Evolutionary conservation across 352 stramenopile species (phyloP).

Genomic region (Pythium rishiriense): DNA sequence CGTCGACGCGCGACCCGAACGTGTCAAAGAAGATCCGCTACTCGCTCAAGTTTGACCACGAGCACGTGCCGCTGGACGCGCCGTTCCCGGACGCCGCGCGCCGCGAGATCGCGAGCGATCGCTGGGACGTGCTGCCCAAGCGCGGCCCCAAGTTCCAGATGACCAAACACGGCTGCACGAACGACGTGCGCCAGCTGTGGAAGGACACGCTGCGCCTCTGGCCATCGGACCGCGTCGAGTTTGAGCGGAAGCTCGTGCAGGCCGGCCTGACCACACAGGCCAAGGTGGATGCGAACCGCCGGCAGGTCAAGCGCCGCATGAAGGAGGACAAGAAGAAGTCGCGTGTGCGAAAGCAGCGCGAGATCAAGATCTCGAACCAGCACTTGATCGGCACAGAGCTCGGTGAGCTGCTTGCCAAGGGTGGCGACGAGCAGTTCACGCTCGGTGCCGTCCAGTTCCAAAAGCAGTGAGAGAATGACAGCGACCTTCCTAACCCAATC

Average conservation of each 20-base stretch:
- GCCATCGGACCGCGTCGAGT: constrained; percentile 71
- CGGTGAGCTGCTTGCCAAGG: constrained; percentile 80
- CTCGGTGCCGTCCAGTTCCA: constrained; percentile 83
- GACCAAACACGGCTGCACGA: constrained; percentile 82
- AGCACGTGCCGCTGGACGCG: constrained; percentile 75
- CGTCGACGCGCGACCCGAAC: constrained; percentile 76
- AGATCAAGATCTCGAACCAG: constrained; percentile 90
- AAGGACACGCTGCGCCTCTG: constrained; percentile 72
- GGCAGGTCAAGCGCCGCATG: constrained; percentile 75
- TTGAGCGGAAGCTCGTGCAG: constrained; percentile 81
- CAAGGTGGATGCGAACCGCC: constrained; percentile 78
- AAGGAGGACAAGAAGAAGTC: constrained; percentile 86
- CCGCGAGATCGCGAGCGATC: constrained; percentile 58
- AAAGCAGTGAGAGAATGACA: constrained; percentile 44
- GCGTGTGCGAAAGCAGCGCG: constrained; percentile 74
- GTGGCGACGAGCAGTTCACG: constrained; percentile 73
- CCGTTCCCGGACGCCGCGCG: constrained; percentile 74
- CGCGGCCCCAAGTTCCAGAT: constrained; percentile 75
- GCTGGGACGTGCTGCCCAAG: constrained; percentile 72
- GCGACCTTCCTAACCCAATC: background rate
- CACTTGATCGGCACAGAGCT: constrained; percentile 87
- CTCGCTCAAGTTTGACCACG: constrained; percentile 85
- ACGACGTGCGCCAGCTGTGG: constrained; percentile 85
- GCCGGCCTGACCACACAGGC: constrained; percentile 79
- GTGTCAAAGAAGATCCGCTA: constrained; percentile 86